Percentiles rank a stretch among this genome's conserved stretches.
phyloP scores from a whole-genome alignment of 2,329 filamentous ascomycete species.

The Arthrobotrys musiformis region DNA sequence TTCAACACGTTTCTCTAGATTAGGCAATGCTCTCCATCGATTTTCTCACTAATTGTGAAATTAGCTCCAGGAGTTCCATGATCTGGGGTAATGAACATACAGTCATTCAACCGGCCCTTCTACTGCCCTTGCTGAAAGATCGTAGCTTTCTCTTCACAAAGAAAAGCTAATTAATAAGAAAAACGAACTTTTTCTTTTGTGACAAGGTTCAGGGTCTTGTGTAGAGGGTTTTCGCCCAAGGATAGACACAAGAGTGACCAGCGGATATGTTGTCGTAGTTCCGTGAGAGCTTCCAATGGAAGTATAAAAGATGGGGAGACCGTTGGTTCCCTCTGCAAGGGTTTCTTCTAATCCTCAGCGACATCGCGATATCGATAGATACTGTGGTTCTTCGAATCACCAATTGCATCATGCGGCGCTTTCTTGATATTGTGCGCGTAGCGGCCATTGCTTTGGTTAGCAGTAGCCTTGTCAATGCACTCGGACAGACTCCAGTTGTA shows the following conservation, averaged over 20 bases:
- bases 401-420: slow-evolving; percentile 49
- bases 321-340: slow-evolving; percentile 16
- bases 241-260: slow-evolving; percentile 4
- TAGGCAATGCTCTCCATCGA: slow-evolving; percentile 32
- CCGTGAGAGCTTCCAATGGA: neutral
- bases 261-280: neutral
- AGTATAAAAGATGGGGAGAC: slow-evolving; percentile 47
- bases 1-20: slow-evolving; percentile 37
- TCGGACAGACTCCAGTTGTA: slow-evolving; percentile 47
- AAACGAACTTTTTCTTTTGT: neutral
- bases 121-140: slow-evolving; percentile 2
- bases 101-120: slow-evolving; percentile 47
- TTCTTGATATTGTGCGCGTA: slow-evolving; percentile 40
- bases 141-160: slow-evolving; percentile 12
- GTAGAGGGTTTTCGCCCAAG: slow-evolving; percentile 4
- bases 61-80: slow-evolving; percentile 16
- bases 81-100: slow-evolving; percentile 47
- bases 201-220: slow-evolving; percentile 20
- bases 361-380: slow-evolving; percentile 31
- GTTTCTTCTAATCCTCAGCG: slow-evolving; percentile 26
- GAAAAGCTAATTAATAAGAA: neutral
- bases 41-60: slow-evolving; percentile 5
- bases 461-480: slow-evolving; percentile 47
- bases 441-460: slow-evolving; percentile 47
- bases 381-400: slow-evolving; percentile 34